Percentiles rank a stretch among this genome's conserved stretches.
These are phyloP conservation scores for Seminavis robusta DNA, from an alignment of 108 stramenopile species.

Conservation along the genomic window DNA sequence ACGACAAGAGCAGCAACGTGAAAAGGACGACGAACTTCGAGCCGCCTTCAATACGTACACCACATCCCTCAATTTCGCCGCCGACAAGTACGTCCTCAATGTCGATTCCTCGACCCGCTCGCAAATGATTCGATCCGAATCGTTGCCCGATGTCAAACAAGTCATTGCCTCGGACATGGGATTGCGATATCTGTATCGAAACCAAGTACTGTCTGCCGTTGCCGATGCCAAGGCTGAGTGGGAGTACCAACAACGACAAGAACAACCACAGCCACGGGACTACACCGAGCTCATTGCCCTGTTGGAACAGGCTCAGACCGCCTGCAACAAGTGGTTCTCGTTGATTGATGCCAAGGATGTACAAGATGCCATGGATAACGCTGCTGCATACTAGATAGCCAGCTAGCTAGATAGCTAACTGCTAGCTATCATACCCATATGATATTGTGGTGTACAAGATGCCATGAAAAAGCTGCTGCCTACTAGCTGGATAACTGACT, in stretches of 20 bases:
- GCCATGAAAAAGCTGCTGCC: too few relatives aligned
- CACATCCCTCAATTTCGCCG: slow-evolving; percentile 37
- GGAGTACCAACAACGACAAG: slow-evolving; percentile 27
- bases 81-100: slow-evolving; percentile 44
- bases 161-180: slow-evolving; percentile 53
- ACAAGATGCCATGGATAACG: too few relatives aligned
- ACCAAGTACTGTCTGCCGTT: slow-evolving; percentile 40
- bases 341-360: slow-evolving; percentile 33
- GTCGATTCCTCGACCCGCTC: slow-evolving; percentile 19
- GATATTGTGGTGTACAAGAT: too few relatives aligned
- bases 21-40: slow-evolving; percentile 32
- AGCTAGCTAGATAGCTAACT: neutral
- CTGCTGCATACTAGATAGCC: too few relatives aligned
- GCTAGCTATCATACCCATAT: neutral
- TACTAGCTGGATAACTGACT: too few relatives aligned
- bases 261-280: slow-evolving; percentile 6
- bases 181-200: slow-evolving; percentile 41
- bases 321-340: slow-evolving; percentile 39
- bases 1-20: slow-evolving; percentile 27
- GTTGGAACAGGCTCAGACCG: slow-evolving; percentile 19
- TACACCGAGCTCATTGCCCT: slow-evolving; percentile 32
- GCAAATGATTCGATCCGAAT: slow-evolving; percentile 43
- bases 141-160: slow-evolving; percentile 41
- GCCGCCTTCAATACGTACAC: slow-evolving; percentile 59
- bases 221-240: slow-evolving; percentile 48